Percentiles rank a stretch among this genome's conserved stretches.
These are phyloP conservation scores for Evansstolkia leycettana DNA, from an alignment of 495 filamentous ascomycete species.

Conservation along the genomic window DNA sequence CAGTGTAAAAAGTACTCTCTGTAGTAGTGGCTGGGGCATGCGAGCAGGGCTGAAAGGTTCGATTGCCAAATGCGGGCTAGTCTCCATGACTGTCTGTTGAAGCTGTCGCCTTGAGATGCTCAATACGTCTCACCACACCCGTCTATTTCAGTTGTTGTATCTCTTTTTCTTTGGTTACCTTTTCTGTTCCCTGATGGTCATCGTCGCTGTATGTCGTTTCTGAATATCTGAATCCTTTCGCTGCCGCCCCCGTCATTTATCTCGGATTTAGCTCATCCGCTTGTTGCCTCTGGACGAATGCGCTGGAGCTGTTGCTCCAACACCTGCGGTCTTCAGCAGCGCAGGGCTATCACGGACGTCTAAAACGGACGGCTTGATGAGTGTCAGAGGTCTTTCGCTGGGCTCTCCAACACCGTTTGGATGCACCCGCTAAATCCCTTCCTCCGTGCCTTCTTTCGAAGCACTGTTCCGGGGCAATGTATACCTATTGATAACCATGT, in stretches of 20 bases:
- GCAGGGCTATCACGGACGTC: slow-evolving; percentile 10
- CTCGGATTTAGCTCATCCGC: background rate
- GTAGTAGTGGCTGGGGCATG: too few relatives aligned
- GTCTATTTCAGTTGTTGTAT: too few relatives aligned
- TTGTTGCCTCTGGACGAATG: slow-evolving; percentile 22
- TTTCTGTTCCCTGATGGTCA: too few relatives aligned
- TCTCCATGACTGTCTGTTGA: too few relatives aligned
- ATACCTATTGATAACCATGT: slow-evolving; percentile 83
- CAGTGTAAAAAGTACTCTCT: too few relatives aligned
- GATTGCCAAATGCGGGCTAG: too few relatives aligned
- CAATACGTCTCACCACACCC: too few relatives aligned
- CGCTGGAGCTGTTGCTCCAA: slow-evolving; percentile 24
- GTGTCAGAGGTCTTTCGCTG: slow-evolving; percentile 17
- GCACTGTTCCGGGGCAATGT: slow-evolving; percentile 85
- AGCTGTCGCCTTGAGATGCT: too few relatives aligned
- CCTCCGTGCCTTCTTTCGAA: slow-evolving; percentile 95
- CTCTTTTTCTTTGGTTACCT: too few relatives aligned
- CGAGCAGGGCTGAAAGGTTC: too few relatives aligned
- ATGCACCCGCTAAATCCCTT: slow-evolving; percentile 99
- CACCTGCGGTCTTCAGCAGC: slow-evolving; percentile 20
- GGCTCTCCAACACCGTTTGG: slow-evolving; percentile 51
- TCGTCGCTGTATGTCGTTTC: too few relatives aligned
- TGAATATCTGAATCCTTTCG: slow-evolving; percentile 1
- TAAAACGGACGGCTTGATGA: slow-evolving; percentile 32
- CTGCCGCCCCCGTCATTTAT: background rate